phyloP scores from a whole-genome alignment of 208 protist genomes.

The Tritrichomonas musculus region DNA sequence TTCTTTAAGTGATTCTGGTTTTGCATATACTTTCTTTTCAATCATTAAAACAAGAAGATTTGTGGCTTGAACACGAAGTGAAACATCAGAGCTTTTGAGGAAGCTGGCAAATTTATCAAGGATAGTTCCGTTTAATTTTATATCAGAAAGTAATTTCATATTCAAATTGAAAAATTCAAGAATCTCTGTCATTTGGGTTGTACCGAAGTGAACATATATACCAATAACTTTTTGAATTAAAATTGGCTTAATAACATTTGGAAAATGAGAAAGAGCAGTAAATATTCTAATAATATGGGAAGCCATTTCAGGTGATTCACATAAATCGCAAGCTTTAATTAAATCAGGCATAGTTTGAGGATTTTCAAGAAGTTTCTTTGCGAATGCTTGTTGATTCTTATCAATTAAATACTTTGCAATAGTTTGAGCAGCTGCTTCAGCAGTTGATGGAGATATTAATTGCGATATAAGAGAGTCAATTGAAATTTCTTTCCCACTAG shows the following conservation, averaged over 20 bases:
- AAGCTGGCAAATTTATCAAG: not conserved
- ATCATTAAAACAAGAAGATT: not conserved
- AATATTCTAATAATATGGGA: not conserved
- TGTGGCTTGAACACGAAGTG: not conserved
- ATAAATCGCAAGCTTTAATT: too few relatives aligned
- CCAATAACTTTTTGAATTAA: not conserved
- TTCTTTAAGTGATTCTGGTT: too few relatives aligned
- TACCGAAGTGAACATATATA: not conserved
- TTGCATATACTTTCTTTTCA: not conserved
- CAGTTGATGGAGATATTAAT: too few relatives aligned
- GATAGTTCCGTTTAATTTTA: too few relatives aligned
- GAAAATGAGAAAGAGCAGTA: not conserved
- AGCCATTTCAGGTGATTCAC: too few relatives aligned
- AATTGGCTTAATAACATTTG: not conserved
- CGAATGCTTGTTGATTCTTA: too few relatives aligned
- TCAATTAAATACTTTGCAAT: too few relatives aligned
- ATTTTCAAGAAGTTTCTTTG: too few relatives aligned
- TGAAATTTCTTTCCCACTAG: too few relatives aligned
- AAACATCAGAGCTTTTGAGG: not conserved
- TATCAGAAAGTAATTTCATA: not conserved
- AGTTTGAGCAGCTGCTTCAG: too few relatives aligned
- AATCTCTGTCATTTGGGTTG: not conserved
- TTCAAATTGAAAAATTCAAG: not conserved
- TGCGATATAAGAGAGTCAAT: too few relatives aligned
- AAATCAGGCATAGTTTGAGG: too few relatives aligned